A percentile compares a stretch with the other conserved stretches of the same genome.
These are phyloP conservation scores for Thermomucor indicae-seudaticae DNA, from an alignment of 371 early-diverging fungal genomes.

Conservation along the genomic window DNA sequence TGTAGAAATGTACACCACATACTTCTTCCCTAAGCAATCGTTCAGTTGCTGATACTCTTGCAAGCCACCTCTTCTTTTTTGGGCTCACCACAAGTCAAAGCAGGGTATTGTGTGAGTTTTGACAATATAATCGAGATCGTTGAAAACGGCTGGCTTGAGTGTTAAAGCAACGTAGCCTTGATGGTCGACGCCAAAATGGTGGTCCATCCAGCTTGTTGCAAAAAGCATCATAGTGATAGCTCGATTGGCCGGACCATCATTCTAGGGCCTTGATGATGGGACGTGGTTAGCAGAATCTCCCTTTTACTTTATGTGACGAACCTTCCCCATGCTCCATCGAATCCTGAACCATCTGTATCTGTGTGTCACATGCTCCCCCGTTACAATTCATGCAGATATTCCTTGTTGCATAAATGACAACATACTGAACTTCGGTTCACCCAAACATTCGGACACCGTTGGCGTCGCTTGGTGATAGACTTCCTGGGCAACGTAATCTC, in stretches of 20 bases:
- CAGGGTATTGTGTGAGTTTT: slow-evolving; percentile 34
- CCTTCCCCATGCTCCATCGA: slow-evolving; percentile 57
- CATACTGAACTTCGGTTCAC: slow-evolving; percentile 73
- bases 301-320: background rate
- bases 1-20: slow-evolving; percentile 63
- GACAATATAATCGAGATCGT: slow-evolving; percentile 62
- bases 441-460: slow-evolving; percentile 47
- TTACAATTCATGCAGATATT: background rate
- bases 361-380: background rate
- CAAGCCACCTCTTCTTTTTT: background rate
- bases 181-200: background rate
- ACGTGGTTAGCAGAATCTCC: background rate
- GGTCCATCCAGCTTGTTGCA: slow-evolving; percentile 21
- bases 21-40: slow-evolving; percentile 63
- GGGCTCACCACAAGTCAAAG: slow-evolving; percentile 47
- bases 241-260: slow-evolving; percentile 82
- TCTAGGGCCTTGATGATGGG: slow-evolving; percentile 54
- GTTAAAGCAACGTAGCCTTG: slow-evolving; percentile 11
- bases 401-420: background rate
- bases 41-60: background rate
- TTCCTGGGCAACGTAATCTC: slow-evolving; percentile 36
- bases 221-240: slow-evolving; percentile 51
- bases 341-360: slow-evolving; percentile 51
- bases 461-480: slow-evolving; percentile 18
- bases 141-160: slow-evolving; percentile 17